Percentiles rank a stretch among this genome's conserved stretches.
These are phyloP conservation scores for Diaporthe sp. DNA, from an alignment of 2,329 filamentous ascomycete genomes.

Conservation along the genomic window DNA sequence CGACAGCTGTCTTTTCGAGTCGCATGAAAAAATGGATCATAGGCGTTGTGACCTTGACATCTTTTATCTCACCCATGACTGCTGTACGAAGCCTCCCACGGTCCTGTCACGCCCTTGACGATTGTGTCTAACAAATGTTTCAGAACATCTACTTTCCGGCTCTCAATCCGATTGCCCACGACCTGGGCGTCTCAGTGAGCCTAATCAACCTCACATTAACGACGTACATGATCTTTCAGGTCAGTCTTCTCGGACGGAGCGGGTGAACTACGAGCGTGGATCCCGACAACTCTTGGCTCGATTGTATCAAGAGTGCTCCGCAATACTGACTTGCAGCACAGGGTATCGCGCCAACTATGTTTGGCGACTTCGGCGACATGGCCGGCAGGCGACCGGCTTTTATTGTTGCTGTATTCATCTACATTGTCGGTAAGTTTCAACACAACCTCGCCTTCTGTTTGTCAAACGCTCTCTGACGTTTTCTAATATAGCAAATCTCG, in stretches of 20 bases:
- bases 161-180: conserved; percentile 54
- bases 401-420: conserved; percentile 69
- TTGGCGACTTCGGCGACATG: conserved; percentile 73
- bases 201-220: conserved; percentile 67
- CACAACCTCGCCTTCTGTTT: too few relatives aligned
- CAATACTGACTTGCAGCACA: conserved; percentile 6
- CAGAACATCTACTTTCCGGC: conserved; percentile 68
- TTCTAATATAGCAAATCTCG: conserved; percentile 64
- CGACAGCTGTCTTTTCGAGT: conserved; percentile 17
- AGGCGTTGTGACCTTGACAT: conserved; percentile 64
- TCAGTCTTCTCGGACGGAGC: background rate
- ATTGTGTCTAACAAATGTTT: conserved; percentile 5
- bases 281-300: background rate
- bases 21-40: conserved; percentile 37
- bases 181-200: conserved; percentile 55
- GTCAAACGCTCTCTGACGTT: background rate
- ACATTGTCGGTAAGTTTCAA: conserved; percentile 55
- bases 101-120: too few relatives aligned
- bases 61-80: conserved; percentile 70
- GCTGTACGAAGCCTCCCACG: conserved; percentile 51
- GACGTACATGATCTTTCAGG: conserved; percentile 74
- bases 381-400: conserved; percentile 74
- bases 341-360: conserved; percentile 71
- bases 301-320: background rate
- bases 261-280: background rate